Conservation (phyloP, 371 early-diverging fungal genomes). For the Mucor lusitanicus region DNA sequence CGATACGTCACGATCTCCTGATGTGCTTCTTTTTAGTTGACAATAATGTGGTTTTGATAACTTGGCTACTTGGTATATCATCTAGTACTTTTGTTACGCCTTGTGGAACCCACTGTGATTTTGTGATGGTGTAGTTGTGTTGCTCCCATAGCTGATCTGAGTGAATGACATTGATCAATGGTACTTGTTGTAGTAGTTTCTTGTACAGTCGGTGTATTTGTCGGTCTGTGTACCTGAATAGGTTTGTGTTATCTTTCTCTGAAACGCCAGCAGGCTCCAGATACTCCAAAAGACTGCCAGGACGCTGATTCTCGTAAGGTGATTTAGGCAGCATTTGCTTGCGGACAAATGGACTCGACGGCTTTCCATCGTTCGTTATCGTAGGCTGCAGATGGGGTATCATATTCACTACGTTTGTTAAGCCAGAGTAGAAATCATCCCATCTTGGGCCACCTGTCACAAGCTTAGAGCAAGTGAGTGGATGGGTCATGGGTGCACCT, state of each 20-base stretch:
- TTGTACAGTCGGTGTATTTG: conserved; percentile 31
- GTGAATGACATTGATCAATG: conserved; percentile 20
- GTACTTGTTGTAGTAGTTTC: conserved; percentile 27
- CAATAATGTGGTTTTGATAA: conserved; percentile 11
- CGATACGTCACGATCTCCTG: conserved; percentile 1
- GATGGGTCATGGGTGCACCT: conserved; percentile 15
- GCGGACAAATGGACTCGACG: background rate
- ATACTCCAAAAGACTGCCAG: conserved; percentile 15
- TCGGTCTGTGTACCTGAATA: conserved; percentile 10
- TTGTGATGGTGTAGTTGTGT: conserved; percentile 4
- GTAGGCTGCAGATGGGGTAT: conserved; percentile 9
- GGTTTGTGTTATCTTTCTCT: background rate
- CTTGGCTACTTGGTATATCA: conserved; percentile 10
- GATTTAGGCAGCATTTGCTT: conserved; percentile 9
- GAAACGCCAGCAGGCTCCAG: background rate
- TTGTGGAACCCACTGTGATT: conserved; percentile 29
- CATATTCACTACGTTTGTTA: background rate
- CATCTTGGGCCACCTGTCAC: conserved; percentile 35
- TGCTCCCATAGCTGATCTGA: conserved; percentile 22
- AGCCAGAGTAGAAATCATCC: conserved; percentile 28
- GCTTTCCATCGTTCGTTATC: background rate
- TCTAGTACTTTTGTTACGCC: conserved; percentile 1
- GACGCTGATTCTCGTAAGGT: conserved; percentile 15
- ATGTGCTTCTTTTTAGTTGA: conserved; percentile 2
- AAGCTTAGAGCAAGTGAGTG: conserved; percentile 2